Conservation (phyloP, 2,329 filamentous ascomycete species). For the Colletotrichum gigasporum region DNA sequence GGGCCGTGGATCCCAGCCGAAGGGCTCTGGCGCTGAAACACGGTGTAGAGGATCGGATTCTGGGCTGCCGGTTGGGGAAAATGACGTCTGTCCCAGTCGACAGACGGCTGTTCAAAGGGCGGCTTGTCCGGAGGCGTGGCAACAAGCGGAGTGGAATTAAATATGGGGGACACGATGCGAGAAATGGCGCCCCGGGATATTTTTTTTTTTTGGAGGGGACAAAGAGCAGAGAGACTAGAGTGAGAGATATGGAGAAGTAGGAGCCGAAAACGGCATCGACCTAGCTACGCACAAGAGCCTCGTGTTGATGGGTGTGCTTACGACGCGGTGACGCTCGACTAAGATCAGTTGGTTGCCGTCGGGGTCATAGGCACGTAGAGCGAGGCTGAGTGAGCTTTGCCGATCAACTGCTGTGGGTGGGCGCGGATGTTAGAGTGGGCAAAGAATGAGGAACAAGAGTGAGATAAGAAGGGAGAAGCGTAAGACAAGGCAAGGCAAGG, state of each 20-base stretch:
- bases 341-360: neutral
- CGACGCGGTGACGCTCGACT: neutral
- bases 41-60: constrained; percentile 14
- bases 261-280: constrained; percentile 15
- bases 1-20: constrained; percentile 18
- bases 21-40: constrained; percentile 25
- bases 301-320: neutral
- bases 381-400: neutral
- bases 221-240: neutral
- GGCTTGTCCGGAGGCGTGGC: neutral
- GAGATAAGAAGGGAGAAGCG: neutral
- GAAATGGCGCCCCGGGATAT: constrained; percentile 13
- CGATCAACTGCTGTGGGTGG: neutral
- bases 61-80: constrained; percentile 12
- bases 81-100: constrained; percentile 22
- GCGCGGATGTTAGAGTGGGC: neutral
- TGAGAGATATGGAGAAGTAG: neutral
- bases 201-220: too few relatives aligned
- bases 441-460: neutral
- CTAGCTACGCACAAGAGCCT: neutral
- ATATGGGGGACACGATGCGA: constrained; percentile 22
- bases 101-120: neutral
- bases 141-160: constrained; percentile 9
- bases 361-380: constrained; percentile 3
- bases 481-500: constrained; percentile 3